Percentiles rank a stretch among this genome's conserved stretches.
Evolutionary conservation across 2,329 filamentous ascomycete genomes (phyloP).

Genomic region (Pseudogymnoascus sp.): DNA sequence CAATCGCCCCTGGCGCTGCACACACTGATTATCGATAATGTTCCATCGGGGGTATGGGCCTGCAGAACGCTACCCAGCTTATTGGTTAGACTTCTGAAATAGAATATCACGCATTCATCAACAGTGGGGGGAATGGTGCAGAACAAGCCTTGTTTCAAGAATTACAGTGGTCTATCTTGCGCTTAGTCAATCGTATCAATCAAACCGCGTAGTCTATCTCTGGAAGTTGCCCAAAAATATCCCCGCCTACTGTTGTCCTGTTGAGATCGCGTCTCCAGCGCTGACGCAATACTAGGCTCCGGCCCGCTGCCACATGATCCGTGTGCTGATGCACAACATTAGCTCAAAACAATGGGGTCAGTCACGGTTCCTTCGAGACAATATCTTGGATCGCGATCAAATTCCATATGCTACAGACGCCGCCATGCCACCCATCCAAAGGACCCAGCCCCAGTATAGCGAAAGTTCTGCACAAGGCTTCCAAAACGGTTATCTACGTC

Average conservation of each 20-base stretch:
- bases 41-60: neutral
- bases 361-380: neutral
- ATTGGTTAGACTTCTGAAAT: neutral
- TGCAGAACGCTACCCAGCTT: neutral
- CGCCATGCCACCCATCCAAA: neutral
- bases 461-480: neutral
- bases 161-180: neutral
- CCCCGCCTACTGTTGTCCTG: neutral
- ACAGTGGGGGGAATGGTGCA: neutral
- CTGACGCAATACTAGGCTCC: neutral
- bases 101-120: neutral
- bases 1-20: neutral
- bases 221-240: neutral
- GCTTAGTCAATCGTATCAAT: constrained; percentile 4
- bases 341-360: neutral
- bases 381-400: neutral
- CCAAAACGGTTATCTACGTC: neutral
- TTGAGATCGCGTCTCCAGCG: neutral
- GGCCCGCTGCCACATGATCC: neutral
- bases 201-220: neutral
- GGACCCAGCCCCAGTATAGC: constrained; percentile 1
- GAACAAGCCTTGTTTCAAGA: neutral
- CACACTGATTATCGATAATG: neutral
- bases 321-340: neutral
- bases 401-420: neutral